Evolutionary conservation across 768 basidiomycete species (phyloP).

Genomic region (Boletus eberwhitei): DNA sequence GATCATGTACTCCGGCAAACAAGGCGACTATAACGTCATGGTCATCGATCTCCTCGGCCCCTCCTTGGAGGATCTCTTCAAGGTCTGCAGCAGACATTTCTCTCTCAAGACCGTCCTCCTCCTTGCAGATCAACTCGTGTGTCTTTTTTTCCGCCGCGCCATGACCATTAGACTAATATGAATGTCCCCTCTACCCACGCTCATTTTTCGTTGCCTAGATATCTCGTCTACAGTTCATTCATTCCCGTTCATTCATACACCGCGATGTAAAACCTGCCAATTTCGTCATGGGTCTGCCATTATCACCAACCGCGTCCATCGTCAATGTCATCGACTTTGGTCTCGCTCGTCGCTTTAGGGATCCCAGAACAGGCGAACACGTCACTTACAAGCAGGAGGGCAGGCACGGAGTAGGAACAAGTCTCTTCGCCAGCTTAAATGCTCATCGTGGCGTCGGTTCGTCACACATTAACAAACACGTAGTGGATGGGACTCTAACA

Average conservation of each 20-base stretch:
- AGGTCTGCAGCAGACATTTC: conserved; percentile 88
- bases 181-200: conserved; percentile 15
- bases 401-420: conserved; percentile 78
- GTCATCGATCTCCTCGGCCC: conserved; percentile 96
- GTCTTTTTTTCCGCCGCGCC: conserved; percentile 28
- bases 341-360: conserved; percentile 75
- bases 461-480: conserved; percentile 19
- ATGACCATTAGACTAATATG: not conserved
- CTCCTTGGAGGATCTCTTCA: conserved; percentile 81
- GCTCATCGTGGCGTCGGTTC: conserved; percentile 73
- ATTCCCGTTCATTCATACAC: conserved; percentile 91
- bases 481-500: not conserved
- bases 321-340: conserved; percentile 95
- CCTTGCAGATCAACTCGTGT: conserved; percentile 90
- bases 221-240: conserved; percentile 94
- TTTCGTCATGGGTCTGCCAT: conserved; percentile 82
- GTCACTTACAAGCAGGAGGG: conserved; percentile 69
- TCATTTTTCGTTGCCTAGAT: conserved; percentile 50
- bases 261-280: conserved; percentile 99
- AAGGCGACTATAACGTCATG: conserved; percentile 96
- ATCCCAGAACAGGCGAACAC: conserved; percentile 59
- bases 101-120: conserved; percentile 91
- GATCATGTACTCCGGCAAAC: conserved; percentile 88
- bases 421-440: conserved; percentile 70
- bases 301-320: conserved; percentile 58